Conservation (phyloP, 495 filamentous ascomycete species). For the Penicillium paxilli region DNA sequence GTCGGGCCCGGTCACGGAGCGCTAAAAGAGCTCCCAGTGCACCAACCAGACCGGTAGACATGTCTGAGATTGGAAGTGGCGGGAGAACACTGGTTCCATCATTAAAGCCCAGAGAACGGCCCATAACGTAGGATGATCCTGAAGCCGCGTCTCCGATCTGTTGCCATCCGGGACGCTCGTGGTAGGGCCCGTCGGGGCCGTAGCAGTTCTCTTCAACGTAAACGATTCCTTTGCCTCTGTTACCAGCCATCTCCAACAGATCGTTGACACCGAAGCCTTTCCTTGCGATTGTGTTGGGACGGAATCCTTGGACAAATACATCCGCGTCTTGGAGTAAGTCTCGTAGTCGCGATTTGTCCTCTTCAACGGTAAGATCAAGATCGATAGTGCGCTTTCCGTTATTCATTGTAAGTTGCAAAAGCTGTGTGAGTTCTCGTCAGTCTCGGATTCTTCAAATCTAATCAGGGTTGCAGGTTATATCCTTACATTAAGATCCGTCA, state of each 20-base stretch:
- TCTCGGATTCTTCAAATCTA: slow-evolving; percentile 45
- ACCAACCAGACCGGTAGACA: slow-evolving; percentile 63
- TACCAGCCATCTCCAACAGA: slow-evolving; percentile 47
- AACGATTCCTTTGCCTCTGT: slow-evolving; percentile 47
- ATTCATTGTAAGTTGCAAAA: slow-evolving; percentile 9
- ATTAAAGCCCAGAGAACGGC: slow-evolving; percentile 54
- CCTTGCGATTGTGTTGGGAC: slow-evolving; percentile 17
- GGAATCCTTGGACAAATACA: slow-evolving; percentile 58
- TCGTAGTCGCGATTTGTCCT: slow-evolving; percentile 41
- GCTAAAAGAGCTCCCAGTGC: slow-evolving; percentile 55
- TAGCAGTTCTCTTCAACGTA: slow-evolving; percentile 69
- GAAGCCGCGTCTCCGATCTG: slow-evolving; percentile 49
- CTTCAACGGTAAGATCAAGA: slow-evolving; percentile 50
- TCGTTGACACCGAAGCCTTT: slow-evolving; percentile 4
- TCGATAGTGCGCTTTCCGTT: slow-evolving; percentile 43
- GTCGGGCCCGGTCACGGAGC: slow-evolving; percentile 23
- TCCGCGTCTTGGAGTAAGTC: slow-evolving; percentile 52
- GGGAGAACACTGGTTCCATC: slow-evolving; percentile 65
- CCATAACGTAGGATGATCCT: slow-evolving; percentile 19
- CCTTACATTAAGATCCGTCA: slow-evolving; percentile 48
- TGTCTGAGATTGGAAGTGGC: slow-evolving; percentile 73
- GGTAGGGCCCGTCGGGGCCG: slow-evolving; percentile 39
- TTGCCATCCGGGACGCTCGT: slow-evolving; percentile 45
- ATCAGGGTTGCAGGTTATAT: slow-evolving; percentile 40
- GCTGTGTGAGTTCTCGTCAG: slow-evolving; percentile 41